These are phyloP conservation scores for Venturia pyrina DNA, from an alignment of 2,329 filamentous ascomycete species.

Conservation along the genomic window DNA sequence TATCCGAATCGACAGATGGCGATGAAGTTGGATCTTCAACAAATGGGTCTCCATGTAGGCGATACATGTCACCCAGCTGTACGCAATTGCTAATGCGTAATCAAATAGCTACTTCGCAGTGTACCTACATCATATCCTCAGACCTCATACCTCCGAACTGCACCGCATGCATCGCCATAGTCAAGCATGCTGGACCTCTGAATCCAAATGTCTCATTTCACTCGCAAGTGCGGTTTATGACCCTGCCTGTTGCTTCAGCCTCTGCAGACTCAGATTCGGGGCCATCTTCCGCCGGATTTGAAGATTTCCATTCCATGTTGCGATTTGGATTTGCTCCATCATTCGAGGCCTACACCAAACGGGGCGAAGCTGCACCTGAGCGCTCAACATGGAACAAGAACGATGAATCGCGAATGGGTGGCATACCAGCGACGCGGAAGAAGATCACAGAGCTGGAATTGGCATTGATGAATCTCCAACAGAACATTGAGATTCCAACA, in stretches of 20 bases:
- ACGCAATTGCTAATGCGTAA: neutral
- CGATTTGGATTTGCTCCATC: slow-evolving; percentile 89
- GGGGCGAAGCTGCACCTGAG: slow-evolving; percentile 25
- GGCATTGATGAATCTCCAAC: slow-evolving; percentile 81
- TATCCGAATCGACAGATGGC: slow-evolving; percentile 40
- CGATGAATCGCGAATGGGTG: slow-evolving; percentile 80
- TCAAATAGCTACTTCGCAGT: neutral
- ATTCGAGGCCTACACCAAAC: slow-evolving; percentile 92
- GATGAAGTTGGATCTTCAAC: slow-evolving; percentile 1
- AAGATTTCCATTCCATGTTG: slow-evolving; percentile 83
- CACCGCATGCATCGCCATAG: slow-evolving; percentile 73
- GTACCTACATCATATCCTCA: slow-evolving; percentile 62
- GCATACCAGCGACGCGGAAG: slow-evolving; percentile 95
- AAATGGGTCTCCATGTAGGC: slow-evolving; percentile 4
- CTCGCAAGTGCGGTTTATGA: slow-evolving; percentile 85
- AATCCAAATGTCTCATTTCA: slow-evolving; percentile 73
- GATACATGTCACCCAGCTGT: neutral
- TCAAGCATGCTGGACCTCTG: slow-evolving; percentile 83
- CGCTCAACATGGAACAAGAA: slow-evolving; percentile 54
- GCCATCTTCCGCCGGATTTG: slow-evolving; percentile 41
- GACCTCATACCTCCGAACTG: slow-evolving; percentile 77
- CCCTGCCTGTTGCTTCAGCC: slow-evolving; percentile 61
- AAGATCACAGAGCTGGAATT: slow-evolving; percentile 89
- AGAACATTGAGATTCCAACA: slow-evolving; percentile 96
- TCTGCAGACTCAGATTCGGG: neutral